Percentiles rank a stretch among this genome's conserved stretches.
These are phyloP conservation scores for Gastrolobium bilobum DNA, from an alignment of 306 rosid species.

Conservation along the genomic window DNA sequence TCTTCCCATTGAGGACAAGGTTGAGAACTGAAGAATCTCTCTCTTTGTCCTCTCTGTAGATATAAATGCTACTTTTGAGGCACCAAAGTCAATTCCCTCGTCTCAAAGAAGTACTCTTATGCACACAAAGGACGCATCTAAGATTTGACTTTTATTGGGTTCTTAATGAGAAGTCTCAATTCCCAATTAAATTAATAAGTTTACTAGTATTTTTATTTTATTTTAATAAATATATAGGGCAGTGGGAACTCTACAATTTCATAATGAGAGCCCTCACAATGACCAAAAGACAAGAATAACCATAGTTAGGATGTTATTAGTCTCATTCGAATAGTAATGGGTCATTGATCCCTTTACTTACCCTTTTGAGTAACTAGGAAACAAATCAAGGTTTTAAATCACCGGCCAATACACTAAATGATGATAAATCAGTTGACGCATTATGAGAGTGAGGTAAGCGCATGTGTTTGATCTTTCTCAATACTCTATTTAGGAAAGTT, in stretches of 20 bases:
- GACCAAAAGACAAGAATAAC: not conserved
- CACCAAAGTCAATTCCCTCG: slow-evolving; percentile 79
- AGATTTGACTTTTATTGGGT: slow-evolving; percentile 65
- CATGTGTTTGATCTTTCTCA: too few species aligned
- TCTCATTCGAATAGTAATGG: not conserved
- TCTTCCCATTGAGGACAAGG: not conserved
- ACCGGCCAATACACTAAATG: too few species aligned
- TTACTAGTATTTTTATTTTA: too few species aligned
- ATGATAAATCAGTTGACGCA: too few species aligned
- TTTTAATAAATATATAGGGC: not conserved
- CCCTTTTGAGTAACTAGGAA: not conserved
- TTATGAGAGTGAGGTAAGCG: too few species aligned
- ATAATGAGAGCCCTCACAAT: not conserved
- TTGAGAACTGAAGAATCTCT: slow-evolving; percentile 15
- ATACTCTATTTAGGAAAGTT: too few species aligned
- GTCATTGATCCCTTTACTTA: not conserved
- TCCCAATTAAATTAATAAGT: slow-evolving; percentile 28
- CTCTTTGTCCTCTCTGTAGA: not conserved
- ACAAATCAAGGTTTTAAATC: not conserved
- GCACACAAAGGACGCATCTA: slow-evolving; percentile 65
- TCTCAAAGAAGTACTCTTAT: slow-evolving; percentile 56
- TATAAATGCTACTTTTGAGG: slow-evolving; percentile 61
- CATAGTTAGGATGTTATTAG: not conserved
- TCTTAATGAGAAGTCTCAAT: slow-evolving; percentile 38
- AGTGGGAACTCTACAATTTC: not conserved